Base-by-base conservation (phyloP, 1,284 basidiomycete genomes). In the Sphaerobolus stellatus region DNA sequence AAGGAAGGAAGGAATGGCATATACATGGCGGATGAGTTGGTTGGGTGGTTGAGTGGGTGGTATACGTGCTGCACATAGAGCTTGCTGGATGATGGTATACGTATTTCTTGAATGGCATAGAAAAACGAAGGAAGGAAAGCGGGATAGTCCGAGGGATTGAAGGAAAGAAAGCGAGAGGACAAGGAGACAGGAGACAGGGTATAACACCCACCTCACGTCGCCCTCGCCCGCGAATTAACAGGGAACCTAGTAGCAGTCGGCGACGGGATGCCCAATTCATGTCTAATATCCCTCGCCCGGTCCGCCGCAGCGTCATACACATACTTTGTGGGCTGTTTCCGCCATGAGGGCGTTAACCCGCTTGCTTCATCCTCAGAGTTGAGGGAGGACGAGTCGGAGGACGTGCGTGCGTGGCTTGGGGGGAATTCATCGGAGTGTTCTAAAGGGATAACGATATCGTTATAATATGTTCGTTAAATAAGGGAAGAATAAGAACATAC, bases 251-350 rank as follows among this genome's bases (percentile, higher is more conserved):
- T 43, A 43, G 28, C 41, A 24, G 41, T 43, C 20, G 46, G 53
- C 22, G 47, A 29, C 18, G 53, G 53, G 29, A 54, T 54, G 9
- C 53, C 54, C 24, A 56, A 20, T n/a, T 51, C 41, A 11, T 45
- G 49, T 33, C 50, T 71, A 48, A 83, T 74, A 70, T 87, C 78
- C 61, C 78, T 73, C 49, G 82, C 83, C 57, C 86, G 79, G 68
- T 92, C 90, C 16, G 87, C 88, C 1, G 84, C 88, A 0, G 89
- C 89, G 65, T 92, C 89, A 66, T 92, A 92, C 24, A 85, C 86
- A 68, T 83, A 92, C n/a, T 79, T 78, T 33, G 80, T 75, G 2
- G 79, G 77, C n/a, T 73, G 75, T 52, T 75, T 79, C 58, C 66
- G 71, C 28, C 59, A 67, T 34, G 54, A 51, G 28, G 52, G 30